Evolutionary conservation across 2,329 filamentous ascomycete species (phyloP), one percentile per base, ranked within the genome.

Genomic region (Calonectria crousiana): DNA sequence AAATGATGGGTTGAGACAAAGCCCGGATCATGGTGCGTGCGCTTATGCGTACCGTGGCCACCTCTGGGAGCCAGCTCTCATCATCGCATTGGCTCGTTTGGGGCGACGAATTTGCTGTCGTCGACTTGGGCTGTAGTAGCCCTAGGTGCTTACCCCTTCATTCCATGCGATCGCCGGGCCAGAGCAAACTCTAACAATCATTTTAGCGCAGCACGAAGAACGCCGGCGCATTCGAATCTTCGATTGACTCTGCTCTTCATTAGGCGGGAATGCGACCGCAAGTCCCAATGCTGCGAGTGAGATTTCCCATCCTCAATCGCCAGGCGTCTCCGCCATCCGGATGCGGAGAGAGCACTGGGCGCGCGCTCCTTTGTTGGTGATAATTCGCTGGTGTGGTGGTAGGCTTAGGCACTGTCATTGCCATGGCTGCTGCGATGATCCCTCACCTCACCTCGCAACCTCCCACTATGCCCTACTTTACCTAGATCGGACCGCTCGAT

Each of bases 401-500:
- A 68, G 44, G 58, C 36, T 56, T 53, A 26, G 26, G 28, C 18
- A 53, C n/a, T 41, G 52, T 47, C 47, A 64, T 60, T 34, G 68
- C 36, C 32, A 53, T 60, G 56, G 36, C 44, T 56, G 28, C 20
- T 38, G 41, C 18, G 41, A 44, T 67, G 62, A 67, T 60, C 64
- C 52, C 51, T 60, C 52, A 44, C 41, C 49, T 70, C 49, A 32
- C 67, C 67, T 70, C 66, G 26, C 52, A 67, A 62, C 53, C 41
- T 71, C 36, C 67, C 53, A 64, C 66, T 36, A 53, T 65, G 52
- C 20, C 58, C 52, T 53, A 73, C 66, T 53, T 79, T 77, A 73
- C 69, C 75, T 69, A 80, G 78, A 80, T 80, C 77, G 78, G 78
- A 71, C 56, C 76, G 71, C 71, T 74, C 71, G 71, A 70, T 76